A percentile compares a stretch with the other conserved stretches of the same genome.
These are phyloP conservation scores for Parasarocladium wereldwijsianum DNA, from an alignment of 2,329 filamentous ascomycete genomes.

Conservation along the genomic window DNA sequence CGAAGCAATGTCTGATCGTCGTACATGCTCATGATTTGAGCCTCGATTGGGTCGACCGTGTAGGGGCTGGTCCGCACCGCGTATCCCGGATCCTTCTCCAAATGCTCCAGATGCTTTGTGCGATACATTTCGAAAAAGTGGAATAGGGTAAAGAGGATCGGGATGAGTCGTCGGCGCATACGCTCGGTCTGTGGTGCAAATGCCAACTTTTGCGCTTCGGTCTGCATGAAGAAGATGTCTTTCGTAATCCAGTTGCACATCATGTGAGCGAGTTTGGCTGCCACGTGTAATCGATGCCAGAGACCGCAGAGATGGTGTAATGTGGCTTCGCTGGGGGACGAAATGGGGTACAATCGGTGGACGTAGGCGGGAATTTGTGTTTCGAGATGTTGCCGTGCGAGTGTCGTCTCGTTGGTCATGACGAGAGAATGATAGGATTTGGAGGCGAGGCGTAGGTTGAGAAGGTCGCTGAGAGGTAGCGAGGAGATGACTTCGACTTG, in stretches of 20 bases:
- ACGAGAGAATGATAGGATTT: conserved; percentile 45
- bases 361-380: conserved; percentile 47
- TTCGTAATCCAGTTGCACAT: conserved; percentile 52
- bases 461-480: conserved; percentile 43
- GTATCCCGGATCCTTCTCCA: conserved; percentile 34
- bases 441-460: conserved; percentile 43
- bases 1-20: conserved; percentile 46
- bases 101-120: conserved; percentile 40
- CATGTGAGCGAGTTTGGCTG: conserved; percentile 44
- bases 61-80: conserved; percentile 38
- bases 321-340: conserved; percentile 28
- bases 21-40: conserved; percentile 48
- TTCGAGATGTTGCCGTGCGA: conserved; percentile 45
- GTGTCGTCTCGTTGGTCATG: conserved; percentile 43
- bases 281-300: conserved; percentile 52
- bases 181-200: conserved; percentile 47
- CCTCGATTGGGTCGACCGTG: conserved; percentile 48
- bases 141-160: conserved; percentile 49
- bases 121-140: conserved; percentile 55
- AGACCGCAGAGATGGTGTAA: conserved; percentile 49
- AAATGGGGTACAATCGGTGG: conserved; percentile 39
- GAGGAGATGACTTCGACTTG: conserved; percentile 48
- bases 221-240: conserved; percentile 46
- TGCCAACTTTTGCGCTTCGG: conserved; percentile 36
- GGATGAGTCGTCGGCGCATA: conserved; percentile 50